Percentiles rank a stretch among this genome's conserved stretches.
Conservation (phyloP, 139 green algal species). For the Chlorella sp. region DNA sequence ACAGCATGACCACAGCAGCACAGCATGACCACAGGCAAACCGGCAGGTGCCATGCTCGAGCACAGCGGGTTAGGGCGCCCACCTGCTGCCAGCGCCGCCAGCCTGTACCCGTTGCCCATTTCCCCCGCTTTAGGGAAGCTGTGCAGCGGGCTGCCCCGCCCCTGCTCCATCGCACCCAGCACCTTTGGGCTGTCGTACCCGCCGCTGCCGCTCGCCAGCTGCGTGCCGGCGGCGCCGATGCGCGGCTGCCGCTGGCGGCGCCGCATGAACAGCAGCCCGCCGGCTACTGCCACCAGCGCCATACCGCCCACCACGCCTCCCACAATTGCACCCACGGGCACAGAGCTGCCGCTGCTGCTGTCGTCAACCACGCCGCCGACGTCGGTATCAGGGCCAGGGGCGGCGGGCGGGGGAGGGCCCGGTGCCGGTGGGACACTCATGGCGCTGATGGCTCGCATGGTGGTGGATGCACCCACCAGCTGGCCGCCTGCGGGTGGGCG, state of each 20-base stretch:
- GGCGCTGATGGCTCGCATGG: background rate
- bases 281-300: background rate
- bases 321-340: constrained; percentile 27
- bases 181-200: constrained; percentile 24
- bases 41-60: background rate
- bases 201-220: background rate
- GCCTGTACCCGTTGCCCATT: background rate
- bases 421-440: background rate
- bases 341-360: constrained; percentile 1
- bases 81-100: constrained; percentile 18
- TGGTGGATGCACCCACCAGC: background rate
- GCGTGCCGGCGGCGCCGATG: background rate
- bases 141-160: background rate
- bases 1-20: background rate
- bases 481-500: background rate
- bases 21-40: background rate
- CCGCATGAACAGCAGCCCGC: background rate
- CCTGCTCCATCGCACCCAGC: constrained; percentile 30
- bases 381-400: background rate
- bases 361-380: background rate
- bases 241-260: background rate
- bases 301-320: constrained; percentile 25
- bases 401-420: background rate
- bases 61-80: background rate
- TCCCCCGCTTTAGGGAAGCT: constrained; percentile 5